phyloP scores from a whole-genome alignment of 2,329 filamentous ascomycete genomes.

The Colletotrichum gloeosporioides region DNA sequence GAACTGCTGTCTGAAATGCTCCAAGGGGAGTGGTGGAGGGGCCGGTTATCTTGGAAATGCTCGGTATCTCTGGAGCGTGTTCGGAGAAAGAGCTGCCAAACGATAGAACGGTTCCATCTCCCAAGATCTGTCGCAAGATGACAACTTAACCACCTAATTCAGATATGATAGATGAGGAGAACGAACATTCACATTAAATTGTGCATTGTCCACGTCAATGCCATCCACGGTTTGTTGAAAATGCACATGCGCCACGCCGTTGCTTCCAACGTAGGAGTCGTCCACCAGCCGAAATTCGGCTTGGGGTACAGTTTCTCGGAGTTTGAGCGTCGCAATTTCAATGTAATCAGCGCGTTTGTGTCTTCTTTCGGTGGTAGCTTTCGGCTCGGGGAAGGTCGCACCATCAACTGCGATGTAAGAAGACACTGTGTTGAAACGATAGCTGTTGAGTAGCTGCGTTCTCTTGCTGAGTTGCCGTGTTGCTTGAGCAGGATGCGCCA shows the following conservation, averaged over 20 bases:
- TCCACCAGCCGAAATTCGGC: conserved; percentile 54
- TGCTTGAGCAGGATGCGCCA: not conserved
- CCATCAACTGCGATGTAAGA: not conserved
- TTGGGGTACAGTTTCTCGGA: conserved; percentile 41
- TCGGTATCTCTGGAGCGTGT: not conserved
- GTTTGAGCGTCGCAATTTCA: conserved; percentile 47
- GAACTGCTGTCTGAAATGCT: not conserved
- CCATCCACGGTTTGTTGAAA: conserved; percentile 65
- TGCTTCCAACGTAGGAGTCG: conserved; percentile 59
- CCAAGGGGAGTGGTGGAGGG: not conserved
- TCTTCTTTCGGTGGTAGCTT: not conserved
- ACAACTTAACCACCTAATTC: not conserved
- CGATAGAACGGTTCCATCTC: not conserved
- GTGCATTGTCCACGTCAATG: conserved; percentile 64
- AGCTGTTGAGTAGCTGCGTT: not conserved
- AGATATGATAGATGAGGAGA: not conserved
- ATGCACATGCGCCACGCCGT: conserved; percentile 62
- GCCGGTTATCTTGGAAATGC: not conserved
- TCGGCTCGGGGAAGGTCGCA: not conserved
- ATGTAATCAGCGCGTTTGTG: conserved; percentile 40
- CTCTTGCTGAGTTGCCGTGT: not conserved
- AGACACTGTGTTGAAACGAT: not conserved
- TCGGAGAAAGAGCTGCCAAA: not conserved
- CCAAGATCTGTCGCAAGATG: not conserved
- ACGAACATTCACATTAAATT: conserved; percentile 64